phyloP scores from a whole-genome alignment of 768 basidiomycete species.

The Boletus patriciae region DNA sequence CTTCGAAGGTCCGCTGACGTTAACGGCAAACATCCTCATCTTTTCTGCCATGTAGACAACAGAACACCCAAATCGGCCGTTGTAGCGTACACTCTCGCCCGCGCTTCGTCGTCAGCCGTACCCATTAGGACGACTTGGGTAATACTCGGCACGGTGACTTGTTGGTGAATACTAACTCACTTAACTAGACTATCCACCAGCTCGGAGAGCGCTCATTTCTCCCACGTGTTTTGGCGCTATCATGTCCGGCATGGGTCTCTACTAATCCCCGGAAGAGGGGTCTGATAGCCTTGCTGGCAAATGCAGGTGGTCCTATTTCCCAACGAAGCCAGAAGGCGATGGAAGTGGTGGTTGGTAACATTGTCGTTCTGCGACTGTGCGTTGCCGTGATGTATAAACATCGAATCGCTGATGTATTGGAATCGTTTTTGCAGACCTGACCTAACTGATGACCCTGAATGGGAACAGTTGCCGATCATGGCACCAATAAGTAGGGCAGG shows the following conservation, averaged over 20 bases:
- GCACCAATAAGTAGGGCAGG: conserved; percentile 43
- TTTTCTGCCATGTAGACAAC: conserved; percentile 40
- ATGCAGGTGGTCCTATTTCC: conserved; percentile 44
- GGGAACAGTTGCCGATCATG: conserved; percentile 49
- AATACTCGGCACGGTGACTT: conserved; percentile 1
- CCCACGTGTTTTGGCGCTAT: conserved; percentile 47
- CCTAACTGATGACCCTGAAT: conserved; percentile 49
- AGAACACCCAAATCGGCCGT: conserved; percentile 40
- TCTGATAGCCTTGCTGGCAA: conserved; percentile 49
- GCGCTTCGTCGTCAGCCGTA: conserved; percentile 26
- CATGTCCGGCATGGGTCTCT: conserved; percentile 38
- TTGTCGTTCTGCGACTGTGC: conserved; percentile 56
- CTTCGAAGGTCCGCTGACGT: not conserved
- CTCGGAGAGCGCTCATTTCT: conserved; percentile 42
- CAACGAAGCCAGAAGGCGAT: conserved; percentile 33
- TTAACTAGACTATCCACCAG: conserved; percentile 22
- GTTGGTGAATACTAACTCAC: conserved; percentile 1
- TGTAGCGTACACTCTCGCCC: conserved; percentile 34
- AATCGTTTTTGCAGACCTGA: conserved; percentile 44
- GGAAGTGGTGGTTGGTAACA: conserved; percentile 47
- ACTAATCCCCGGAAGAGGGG: conserved; percentile 32
- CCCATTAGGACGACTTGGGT: conserved; percentile 43
- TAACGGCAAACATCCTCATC: conserved; percentile 27
- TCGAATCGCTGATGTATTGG: not conserved
- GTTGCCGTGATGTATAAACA: not conserved